Conservation (phyloP, 106 monocot genomes). For the Posidonia australis region DNA sequence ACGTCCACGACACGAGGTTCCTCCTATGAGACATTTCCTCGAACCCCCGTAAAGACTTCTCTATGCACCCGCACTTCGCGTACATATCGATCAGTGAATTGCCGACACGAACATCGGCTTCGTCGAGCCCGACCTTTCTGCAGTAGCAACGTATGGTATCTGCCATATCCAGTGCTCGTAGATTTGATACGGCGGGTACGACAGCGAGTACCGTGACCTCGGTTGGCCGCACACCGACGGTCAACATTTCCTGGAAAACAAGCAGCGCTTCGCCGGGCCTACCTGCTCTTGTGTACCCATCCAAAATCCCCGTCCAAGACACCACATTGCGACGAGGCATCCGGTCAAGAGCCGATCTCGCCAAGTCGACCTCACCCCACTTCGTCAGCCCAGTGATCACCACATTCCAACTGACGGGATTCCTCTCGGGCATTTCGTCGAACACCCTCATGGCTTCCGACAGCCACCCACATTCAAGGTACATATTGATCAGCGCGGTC, state of each 20-base stretch:
- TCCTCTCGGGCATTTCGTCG: conserved; percentile 54
- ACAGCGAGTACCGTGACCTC: conserved; percentile 61
- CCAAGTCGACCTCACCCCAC: conserved; percentile 33
- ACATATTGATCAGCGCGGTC: conserved; percentile 51
- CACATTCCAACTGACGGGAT: conserved; percentile 57
- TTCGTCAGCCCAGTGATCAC: conserved; percentile 43
- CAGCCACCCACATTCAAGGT: conserved; percentile 24
- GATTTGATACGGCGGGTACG: conserved; percentile 42
- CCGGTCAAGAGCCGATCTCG: conserved; percentile 29
- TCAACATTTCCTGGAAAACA: conserved; percentile 41
- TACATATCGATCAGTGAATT: conserved; percentile 83
- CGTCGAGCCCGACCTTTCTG: conserved; percentile 24
- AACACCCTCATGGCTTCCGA: conserved; percentile 32
- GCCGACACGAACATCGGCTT: conserved; percentile 39
- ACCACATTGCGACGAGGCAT: conserved; percentile 51
- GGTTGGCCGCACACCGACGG: conserved; percentile 24
- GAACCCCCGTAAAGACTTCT: conserved; percentile 29
- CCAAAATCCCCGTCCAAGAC: conserved; percentile 74
- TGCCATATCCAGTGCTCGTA: conserved; percentile 23
- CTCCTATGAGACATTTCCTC: conserved; percentile 23
- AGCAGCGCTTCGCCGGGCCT: conserved; percentile 22
- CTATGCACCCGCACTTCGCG: conserved; percentile 50
- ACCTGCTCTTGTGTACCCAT: conserved; percentile 40
- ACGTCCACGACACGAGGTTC: conserved; percentile 76
- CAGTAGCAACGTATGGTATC: conserved; percentile 40